A percentile compares a stretch with the other conserved stretches of the same genome.
Conservation (phyloP, 495 filamentous ascomycete species). For the Elaphomyces granulatus region DNA sequence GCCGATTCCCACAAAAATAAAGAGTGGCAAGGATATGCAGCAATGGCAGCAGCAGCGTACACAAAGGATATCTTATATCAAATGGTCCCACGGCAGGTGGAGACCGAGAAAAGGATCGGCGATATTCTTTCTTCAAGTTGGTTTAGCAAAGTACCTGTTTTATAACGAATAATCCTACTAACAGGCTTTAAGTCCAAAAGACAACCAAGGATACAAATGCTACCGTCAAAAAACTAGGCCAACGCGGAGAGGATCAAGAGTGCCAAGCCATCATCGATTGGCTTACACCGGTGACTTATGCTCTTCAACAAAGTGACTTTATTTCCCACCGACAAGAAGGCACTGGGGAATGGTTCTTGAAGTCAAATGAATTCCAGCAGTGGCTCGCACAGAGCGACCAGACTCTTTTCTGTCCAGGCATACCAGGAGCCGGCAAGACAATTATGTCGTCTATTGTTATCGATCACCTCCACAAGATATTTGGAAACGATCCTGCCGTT, state of each 20-base stretch:
- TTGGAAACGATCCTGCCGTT: conserved; percentile 6
- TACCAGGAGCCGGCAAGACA: conserved; percentile 30
- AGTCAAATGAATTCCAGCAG: conserved; percentile 9
- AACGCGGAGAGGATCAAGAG: too few relatives aligned
- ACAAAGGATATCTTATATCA: conserved; percentile 18
- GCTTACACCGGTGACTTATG: conserved; percentile 10
- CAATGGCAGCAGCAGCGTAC: conserved; percentile 23
- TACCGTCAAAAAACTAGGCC: too few relatives aligned
- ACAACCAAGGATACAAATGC: too few relatives aligned
- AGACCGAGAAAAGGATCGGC: conserved; percentile 3
- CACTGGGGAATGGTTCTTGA: conserved; percentile 25
- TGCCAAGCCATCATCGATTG: too few relatives aligned
- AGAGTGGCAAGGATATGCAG: conserved; percentile 28
- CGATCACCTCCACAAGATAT: conserved; percentile 14
- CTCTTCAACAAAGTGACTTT: conserved; percentile 13
- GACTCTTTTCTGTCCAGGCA: conserved; percentile 26
- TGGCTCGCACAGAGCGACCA: conserved; percentile 13
- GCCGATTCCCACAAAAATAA: conserved; percentile 28
- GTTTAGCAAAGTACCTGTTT: too few relatives aligned
- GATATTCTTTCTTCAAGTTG: conserved; percentile 5
- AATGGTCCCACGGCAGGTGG: conserved; percentile 3
- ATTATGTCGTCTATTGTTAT: conserved; percentile 26
- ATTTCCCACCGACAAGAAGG: conserved; percentile 15
- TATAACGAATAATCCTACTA: too few relatives aligned
- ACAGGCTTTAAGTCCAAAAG: too few relatives aligned